These are phyloP conservation scores for Aspergillus cavernicola DNA, from an alignment of 495 filamentous ascomycete species.

Conservation along the genomic window DNA sequence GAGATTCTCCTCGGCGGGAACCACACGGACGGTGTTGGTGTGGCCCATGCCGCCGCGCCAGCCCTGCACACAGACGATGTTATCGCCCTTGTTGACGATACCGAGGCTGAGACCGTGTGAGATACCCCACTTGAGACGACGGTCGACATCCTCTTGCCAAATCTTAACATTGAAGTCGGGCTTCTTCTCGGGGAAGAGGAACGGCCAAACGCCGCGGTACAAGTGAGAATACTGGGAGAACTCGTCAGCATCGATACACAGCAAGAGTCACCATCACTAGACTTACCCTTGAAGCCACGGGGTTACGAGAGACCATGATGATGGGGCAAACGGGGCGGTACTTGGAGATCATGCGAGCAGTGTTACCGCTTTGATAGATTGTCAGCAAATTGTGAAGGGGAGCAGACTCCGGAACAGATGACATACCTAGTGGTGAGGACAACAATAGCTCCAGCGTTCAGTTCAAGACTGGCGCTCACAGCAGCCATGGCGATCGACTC, in stretches of 20 bases:
- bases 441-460: conserved; percentile 92
- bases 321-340: conserved; percentile 98
- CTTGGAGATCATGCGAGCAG: conserved; percentile 92
- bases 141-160: conserved; percentile 99
- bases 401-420: neutral
- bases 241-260: neutral
- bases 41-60: conserved; percentile 97
- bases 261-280: neutral
- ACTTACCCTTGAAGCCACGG: conserved; percentile 68
- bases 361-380: conserved; percentile 61
- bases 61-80: conserved; percentile 92
- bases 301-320: conserved; percentile 93
- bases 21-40: conserved; percentile 86
- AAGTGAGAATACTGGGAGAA: conserved; percentile 71
- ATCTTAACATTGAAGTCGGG: conserved; percentile 84
- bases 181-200: conserved; percentile 88
- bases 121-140: conserved; percentile 94
- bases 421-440: conserved; percentile 83
- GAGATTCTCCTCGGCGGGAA: conserved; percentile 65
- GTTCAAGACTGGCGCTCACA: conserved; percentile 87
- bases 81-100: conserved; percentile 75
- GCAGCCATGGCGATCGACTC: conserved; percentile 96
- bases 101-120: conserved; percentile 76
- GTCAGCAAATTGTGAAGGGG: conserved; percentile 23
- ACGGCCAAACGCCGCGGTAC: conserved; percentile 97